These are phyloP conservation scores for Tetradesmus lagerheimii DNA, from an alignment of 139 green algal genomes.

Conservation along the genomic window DNA sequence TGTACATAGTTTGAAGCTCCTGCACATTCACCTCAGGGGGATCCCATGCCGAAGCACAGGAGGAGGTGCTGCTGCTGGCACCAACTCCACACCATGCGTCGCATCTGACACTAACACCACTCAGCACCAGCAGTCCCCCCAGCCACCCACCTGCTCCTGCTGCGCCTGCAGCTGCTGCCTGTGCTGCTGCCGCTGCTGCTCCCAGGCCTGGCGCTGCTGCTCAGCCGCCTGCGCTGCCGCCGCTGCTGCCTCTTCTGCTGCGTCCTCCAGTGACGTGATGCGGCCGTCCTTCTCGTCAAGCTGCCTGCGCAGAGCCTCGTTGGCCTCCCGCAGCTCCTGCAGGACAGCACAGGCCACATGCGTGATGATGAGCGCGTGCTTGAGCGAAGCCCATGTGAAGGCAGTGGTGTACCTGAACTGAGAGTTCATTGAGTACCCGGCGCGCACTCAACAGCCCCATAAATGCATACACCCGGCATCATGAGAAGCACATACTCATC, in stretches of 20 bases:
- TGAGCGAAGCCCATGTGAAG: neutral
- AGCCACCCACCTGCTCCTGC: neutral
- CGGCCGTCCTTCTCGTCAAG: neutral
- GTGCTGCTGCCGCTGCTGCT: neutral
- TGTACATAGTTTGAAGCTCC: too few relatives aligned
- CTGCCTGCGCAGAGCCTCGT: neutral
- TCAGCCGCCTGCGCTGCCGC: neutral
- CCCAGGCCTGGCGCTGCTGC: neutral
- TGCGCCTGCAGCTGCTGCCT: neutral
- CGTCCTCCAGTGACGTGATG: neutral
- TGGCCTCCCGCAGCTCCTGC: conserved; percentile 7
- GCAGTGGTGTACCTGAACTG: too few relatives aligned
- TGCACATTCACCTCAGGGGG: too few relatives aligned
- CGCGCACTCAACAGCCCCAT: too few relatives aligned
- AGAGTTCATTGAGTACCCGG: too few relatives aligned
- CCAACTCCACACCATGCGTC: too few relatives aligned
- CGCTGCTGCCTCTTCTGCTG: neutral
- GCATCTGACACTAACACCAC: too few relatives aligned
- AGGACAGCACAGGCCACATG: neutral
- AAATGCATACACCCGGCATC: too few relatives aligned
- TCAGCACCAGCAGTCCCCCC: neutral
- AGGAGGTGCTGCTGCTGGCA: too few relatives aligned
- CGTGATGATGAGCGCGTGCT: too few relatives aligned
- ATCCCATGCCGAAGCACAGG: too few relatives aligned
- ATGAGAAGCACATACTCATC: too few relatives aligned